Conservation (phyloP, 2,329 filamentous ascomycete genomes). For the Penicillium sp. region DNA sequence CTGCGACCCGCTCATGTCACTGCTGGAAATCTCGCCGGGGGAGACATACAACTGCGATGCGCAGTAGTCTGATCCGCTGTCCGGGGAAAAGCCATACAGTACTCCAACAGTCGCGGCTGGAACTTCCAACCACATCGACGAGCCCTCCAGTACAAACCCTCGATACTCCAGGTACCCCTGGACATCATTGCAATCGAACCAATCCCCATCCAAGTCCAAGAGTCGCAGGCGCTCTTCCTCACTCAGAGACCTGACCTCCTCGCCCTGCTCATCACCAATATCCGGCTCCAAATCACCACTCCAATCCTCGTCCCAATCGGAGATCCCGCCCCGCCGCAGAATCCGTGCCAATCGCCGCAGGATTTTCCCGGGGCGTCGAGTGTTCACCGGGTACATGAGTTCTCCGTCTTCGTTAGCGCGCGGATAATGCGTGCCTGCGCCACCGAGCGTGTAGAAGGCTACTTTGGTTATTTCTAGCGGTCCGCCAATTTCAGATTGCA, state of each 20-base stretch:
- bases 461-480: constrained; percentile 30
- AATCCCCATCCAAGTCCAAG: constrained; percentile 72
- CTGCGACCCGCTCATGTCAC: constrained; percentile 7
- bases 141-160: constrained; percentile 40
- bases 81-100: constrained; percentile 24
- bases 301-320: constrained; percentile 36
- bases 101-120: constrained; percentile 21
- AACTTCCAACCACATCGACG: constrained; percentile 38
- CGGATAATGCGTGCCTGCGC: constrained; percentile 70
- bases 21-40: background rate
- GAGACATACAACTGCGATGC: constrained; percentile 23
- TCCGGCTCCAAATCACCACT: constrained; percentile 27
- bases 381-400: constrained; percentile 41
- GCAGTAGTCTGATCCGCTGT: constrained; percentile 7
- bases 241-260: constrained; percentile 23
- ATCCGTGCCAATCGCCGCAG: constrained; percentile 31
- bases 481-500: constrained; percentile 30
- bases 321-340: constrained; percentile 28
- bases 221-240: constrained; percentile 46
- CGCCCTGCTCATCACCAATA: background rate
- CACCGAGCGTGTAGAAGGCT: constrained; percentile 58
- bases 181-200: constrained; percentile 78
- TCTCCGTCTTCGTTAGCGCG: constrained; percentile 46
- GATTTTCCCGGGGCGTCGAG: constrained; percentile 34
- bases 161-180: constrained; percentile 67